These are phyloP conservation scores for Aspergillus nomiae DNA, from an alignment of 2,329 filamentous ascomycete genomes.

Conservation along the genomic window DNA sequence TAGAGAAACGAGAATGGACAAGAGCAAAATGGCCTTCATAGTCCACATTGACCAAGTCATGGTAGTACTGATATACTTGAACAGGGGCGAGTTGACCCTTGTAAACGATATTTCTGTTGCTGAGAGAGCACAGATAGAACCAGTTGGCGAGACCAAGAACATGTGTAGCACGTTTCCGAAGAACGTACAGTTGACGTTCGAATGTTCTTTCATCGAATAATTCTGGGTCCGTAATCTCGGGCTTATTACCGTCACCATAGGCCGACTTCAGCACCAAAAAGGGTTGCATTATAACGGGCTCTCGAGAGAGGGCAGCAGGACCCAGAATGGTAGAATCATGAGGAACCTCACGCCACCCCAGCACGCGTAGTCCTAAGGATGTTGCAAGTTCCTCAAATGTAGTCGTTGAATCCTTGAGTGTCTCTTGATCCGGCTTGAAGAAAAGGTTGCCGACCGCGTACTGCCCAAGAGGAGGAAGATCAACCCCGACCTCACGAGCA, in stretches of 20 bases:
- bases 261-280: constrained; percentile 86
- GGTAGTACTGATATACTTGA: constrained; percentile 97
- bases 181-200: constrained; percentile 89
- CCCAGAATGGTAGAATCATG: constrained; percentile 91
- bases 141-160: constrained; percentile 95
- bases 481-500: constrained; percentile 83
- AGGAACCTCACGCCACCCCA: constrained; percentile 96
- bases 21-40: constrained; percentile 97
- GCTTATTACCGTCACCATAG: constrained; percentile 79
- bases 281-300: constrained; percentile 93
- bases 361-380: constrained; percentile 80
- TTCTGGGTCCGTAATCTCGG: constrained; percentile 75
- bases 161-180: constrained; percentile 93
- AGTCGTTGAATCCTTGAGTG: constrained; percentile 83
- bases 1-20: constrained; percentile 96
- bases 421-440: constrained; percentile 94
- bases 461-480: constrained; percentile 83
- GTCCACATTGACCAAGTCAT: constrained; percentile 94
- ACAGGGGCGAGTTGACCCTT: constrained; percentile 93
- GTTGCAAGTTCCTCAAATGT: constrained; percentile 94
- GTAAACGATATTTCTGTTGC: constrained; percentile 98
- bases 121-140: constrained; percentile 97
- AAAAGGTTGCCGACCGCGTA: constrained; percentile 98
- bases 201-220: constrained; percentile 83
- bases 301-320: constrained; percentile 87